phyloP scores from a whole-genome alignment of 108 stramenopile genomes.

The Fistulifera pelliculosa region DNA sequence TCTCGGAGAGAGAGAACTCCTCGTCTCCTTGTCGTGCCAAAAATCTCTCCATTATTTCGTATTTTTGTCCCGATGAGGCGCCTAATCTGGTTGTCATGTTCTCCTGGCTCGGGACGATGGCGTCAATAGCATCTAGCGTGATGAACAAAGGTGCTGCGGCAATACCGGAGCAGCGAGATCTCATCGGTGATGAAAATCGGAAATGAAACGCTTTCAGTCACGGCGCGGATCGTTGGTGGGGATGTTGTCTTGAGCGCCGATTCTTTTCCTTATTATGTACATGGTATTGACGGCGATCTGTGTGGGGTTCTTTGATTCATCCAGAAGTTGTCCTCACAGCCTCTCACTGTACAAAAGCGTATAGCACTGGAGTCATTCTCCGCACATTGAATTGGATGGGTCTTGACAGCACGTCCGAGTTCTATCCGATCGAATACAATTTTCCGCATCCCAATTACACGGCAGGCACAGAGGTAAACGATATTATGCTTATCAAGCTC shows the following conservation, averaged over 20 bases:
- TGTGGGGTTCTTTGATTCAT: conserved; percentile 45
- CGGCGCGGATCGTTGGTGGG: background rate
- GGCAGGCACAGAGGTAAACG: conserved; percentile 3
- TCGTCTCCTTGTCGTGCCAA: too few relatives aligned
- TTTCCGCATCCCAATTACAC: background rate
- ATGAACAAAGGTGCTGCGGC: too few relatives aligned
- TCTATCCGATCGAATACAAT: background rate
- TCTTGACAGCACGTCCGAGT: background rate
- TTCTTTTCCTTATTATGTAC: background rate
- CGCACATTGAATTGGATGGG: background rate
- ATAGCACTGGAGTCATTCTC: conserved; percentile 2
- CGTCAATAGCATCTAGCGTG: too few relatives aligned
- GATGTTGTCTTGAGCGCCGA: background rate
- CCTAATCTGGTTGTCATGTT: too few relatives aligned
- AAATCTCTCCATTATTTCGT: too few relatives aligned
- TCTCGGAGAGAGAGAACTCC: too few relatives aligned
- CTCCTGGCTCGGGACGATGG: too few relatives aligned
- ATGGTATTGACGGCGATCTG: background rate
- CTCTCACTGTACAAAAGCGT: conserved; percentile 26
- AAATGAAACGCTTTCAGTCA: too few relatives aligned
- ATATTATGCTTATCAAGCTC: conserved; percentile 20
- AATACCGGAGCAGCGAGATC: too few relatives aligned
- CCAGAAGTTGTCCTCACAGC: conserved; percentile 38
- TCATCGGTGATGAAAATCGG: too few relatives aligned
- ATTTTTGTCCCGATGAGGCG: too few relatives aligned